phyloP scores from a whole-genome alignment of 2,329 filamentous ascomycete genomes.

The Tolypocladium ovalisporum region DNA sequence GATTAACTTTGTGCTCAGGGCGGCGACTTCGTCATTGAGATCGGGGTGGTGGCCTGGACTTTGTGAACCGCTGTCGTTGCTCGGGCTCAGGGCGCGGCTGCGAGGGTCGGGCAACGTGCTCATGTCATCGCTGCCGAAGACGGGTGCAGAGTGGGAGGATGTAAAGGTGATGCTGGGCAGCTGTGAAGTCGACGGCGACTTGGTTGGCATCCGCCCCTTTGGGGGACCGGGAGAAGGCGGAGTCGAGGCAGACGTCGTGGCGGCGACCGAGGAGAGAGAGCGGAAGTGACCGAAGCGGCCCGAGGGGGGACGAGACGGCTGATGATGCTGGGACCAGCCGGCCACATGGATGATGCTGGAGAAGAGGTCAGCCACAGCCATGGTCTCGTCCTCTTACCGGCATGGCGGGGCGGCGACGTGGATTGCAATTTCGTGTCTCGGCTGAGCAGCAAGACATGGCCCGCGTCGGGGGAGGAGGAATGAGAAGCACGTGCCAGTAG shows the following conservation, averaged over 20 bases:
- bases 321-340: slow-evolving; percentile 37
- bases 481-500: background rate
- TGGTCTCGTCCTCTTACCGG: slow-evolving; percentile 1
- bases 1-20: slow-evolving; percentile 89
- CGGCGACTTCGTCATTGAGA: slow-evolving; percentile 65
- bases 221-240: slow-evolving; percentile 22
- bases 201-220: slow-evolving; percentile 20
- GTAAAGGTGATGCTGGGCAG: slow-evolving; percentile 27
- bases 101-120: slow-evolving; percentile 60
- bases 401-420: slow-evolving; percentile 4
- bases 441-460: background rate
- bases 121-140: slow-evolving; percentile 47
- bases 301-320: slow-evolving; percentile 14
- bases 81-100: slow-evolving; percentile 38
- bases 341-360: slow-evolving; percentile 42
- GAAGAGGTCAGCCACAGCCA: slow-evolving; percentile 8
- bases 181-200: slow-evolving; percentile 24
- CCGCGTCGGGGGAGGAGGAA: background rate
- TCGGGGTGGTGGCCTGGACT: slow-evolving; percentile 38
- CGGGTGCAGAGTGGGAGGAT: slow-evolving; percentile 21
- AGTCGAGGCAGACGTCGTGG: slow-evolving; percentile 18
- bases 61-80: slow-evolving; percentile 20
- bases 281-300: slow-evolving; percentile 36
- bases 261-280: slow-evolving; percentile 41
- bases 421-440: slow-evolving; percentile 4